Evolutionary conservation across 2,329 filamentous ascomycete genomes (phyloP).

Genomic region (Phaeophleospora eucalypticola): DNA sequence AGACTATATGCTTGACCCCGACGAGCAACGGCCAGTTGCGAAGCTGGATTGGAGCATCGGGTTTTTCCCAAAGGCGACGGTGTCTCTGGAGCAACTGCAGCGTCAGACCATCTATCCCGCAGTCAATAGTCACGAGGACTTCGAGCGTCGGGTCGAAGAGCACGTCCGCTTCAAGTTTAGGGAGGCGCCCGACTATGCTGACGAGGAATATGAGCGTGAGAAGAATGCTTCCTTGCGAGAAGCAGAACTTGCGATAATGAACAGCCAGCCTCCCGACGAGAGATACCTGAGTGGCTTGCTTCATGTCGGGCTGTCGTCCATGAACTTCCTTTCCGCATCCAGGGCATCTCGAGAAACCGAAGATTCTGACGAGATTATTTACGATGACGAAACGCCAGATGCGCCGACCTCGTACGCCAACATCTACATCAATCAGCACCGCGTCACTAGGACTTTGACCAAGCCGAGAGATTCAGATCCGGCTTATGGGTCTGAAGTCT

Average conservation of each 20-base stretch:
- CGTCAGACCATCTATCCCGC: slow-evolving; percentile 1
- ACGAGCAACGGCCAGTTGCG: background rate
- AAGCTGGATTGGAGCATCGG: slow-evolving; percentile 3
- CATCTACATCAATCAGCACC: slow-evolving; percentile 2
- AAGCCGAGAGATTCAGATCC: background rate
- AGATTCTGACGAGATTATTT: slow-evolving; percentile 1
- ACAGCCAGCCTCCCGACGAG: slow-evolving; percentile 1
- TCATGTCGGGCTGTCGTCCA: background rate
- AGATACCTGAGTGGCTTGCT: background rate
- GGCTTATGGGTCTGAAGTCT: background rate
- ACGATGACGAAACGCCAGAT: background rate
- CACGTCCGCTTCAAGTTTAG: background rate
- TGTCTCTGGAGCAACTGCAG: background rate
- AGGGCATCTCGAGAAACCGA: background rate
- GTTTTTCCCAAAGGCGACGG: background rate
- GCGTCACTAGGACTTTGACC: background rate
- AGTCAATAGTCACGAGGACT: background rate
- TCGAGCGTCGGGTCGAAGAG: background rate
- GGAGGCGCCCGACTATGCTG: background rate
- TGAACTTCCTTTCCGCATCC: background rate
- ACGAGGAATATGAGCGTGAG: slow-evolving; percentile 1
- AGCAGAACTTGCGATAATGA: slow-evolving; percentile 1
- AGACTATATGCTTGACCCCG: background rate
- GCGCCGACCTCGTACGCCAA: slow-evolving; percentile 1
- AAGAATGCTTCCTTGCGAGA: background rate